A percentile compares a stretch with the other conserved stretches of the same genome.
Evolutionary conservation across 2,329 filamentous ascomycete species (phyloP).

Genomic region (Hymenoscyphus linearis): DNA sequence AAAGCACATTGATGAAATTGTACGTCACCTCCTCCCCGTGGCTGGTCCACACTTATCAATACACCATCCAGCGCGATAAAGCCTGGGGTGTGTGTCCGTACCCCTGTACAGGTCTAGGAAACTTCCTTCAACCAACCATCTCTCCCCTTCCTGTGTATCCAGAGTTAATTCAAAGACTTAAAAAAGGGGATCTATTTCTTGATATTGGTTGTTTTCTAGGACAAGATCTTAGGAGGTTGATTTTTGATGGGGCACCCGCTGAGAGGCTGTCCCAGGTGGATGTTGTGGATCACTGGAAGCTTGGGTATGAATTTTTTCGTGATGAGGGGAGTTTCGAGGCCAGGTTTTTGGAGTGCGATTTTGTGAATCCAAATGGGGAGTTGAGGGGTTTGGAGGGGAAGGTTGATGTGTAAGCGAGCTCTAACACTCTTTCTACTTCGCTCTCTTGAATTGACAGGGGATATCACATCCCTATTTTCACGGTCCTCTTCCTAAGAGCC

Average conservation of each 20-base stretch:
- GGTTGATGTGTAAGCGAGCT: neutral
- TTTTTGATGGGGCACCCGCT: neutral
- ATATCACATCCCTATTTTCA: no score
- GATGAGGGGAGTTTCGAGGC: neutral
- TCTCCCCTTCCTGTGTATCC: neutral
- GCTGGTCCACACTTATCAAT: no score
- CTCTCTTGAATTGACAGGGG: no score
- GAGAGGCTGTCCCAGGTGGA: conserved; percentile 3
- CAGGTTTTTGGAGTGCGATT: conserved; percentile 17
- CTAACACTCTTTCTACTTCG: neutral
- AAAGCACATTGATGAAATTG: no score
- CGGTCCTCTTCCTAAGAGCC: neutral
- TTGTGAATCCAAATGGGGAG: conserved; percentile 15
- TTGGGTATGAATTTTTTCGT: neutral
- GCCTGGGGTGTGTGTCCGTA: conserved; percentile 3
- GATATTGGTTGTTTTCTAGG: conserved; percentile 1
- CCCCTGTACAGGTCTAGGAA: neutral
- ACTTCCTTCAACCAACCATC: neutral
- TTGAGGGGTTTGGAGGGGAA: neutral
- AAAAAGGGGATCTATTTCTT: neutral
- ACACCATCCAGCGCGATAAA: conserved; percentile 1
- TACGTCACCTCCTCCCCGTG: no score
- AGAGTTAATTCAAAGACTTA: neutral
- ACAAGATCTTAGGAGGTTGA: neutral
- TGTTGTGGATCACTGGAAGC: conserved; percentile 1